Base-by-base conservation (phyloP, 2,329 filamentous ascomycete species). In the Fusarium redolens region DNA sequence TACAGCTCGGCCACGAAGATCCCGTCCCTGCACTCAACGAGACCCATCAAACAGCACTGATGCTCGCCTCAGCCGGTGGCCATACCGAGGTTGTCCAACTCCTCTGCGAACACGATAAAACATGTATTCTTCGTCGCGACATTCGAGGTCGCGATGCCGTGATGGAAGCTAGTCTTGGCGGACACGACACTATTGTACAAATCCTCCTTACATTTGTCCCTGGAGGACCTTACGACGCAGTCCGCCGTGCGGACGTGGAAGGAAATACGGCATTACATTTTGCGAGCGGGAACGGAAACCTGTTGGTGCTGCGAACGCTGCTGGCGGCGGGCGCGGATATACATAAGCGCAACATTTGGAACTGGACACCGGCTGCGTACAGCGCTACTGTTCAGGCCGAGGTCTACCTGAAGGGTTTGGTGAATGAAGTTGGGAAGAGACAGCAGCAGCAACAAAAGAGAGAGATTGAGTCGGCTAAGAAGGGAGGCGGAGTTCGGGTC, bases 221-320 rank as follows among this genome's bases (percentile, higher is more conserved):
- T 12, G 82, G 83, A n/a, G 88, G 88, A 18, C 84, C 88, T 0
- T 80, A 81, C 28, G 83, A 84, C 1, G 87, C 88, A 6, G 86
- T 93, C 11, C 85, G 85, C 50, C 84, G 86, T 35, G 85, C 86
- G 7, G 94, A 97, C 78, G 77, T 86, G 3, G 88, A 92, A 65
- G 94, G 94, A n/a, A 96, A 97, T 79, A 97, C 94, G 5, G 93
- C 94, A 1, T 85, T 97, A 47, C 94, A 97, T 82, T 95, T 96
- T 83, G 95, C 95, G 17, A 94, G 91, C 77, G 92, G 92, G 50
- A 93, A 93, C 77, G 94, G 94, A 3, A 92, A 96, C 75, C 82
- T 97, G 50, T 90, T 95, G 60, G 92, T 93, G 1, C 83, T 97
- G 61, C 87, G 94, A 47, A 92, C 94, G 40, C 85, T 97, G 59